These are phyloP conservation scores for Sphagnurus paluster DNA, from an alignment of 1,284 basidiomycete species.

Conservation along the genomic window DNA sequence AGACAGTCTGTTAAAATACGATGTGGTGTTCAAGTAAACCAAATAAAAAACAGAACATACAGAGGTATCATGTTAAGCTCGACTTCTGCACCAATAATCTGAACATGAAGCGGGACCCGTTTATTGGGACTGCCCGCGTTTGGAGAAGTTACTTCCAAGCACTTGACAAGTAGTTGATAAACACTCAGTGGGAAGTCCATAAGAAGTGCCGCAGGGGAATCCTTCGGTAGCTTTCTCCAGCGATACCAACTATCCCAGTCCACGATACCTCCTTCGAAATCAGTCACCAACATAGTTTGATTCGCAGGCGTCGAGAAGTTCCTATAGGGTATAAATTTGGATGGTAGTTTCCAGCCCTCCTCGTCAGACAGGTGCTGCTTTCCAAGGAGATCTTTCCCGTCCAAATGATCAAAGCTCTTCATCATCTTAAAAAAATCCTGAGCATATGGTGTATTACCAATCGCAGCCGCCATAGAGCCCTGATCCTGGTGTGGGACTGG, in stretches of 20 bases:
- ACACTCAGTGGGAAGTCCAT: conserved; percentile 40
- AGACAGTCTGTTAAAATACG: neutral
- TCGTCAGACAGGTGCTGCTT: conserved; percentile 30
- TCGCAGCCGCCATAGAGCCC: conserved; percentile 9
- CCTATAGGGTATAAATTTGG: conserved; percentile 32
- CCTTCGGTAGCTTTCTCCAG: conserved; percentile 38
- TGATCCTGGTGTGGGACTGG: conserved; percentile 28
- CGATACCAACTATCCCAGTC: conserved; percentile 41
- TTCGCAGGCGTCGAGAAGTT: conserved; percentile 28
- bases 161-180: conserved; percentile 36
- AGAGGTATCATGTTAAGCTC: conserved; percentile 45
- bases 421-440: conserved; percentile 24
- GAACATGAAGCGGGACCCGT: conserved; percentile 31
- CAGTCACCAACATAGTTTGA: conserved; percentile 23
- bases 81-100: conserved; percentile 39
- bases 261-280: conserved; percentile 22
- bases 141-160: conserved; percentile 31
- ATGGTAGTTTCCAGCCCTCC: conserved; percentile 38
- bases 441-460: neutral
- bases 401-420: conserved; percentile 15
- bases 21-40: conserved; percentile 1
- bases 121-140: conserved; percentile 19
- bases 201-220: conserved; percentile 41
- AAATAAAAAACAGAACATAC: conserved; percentile 33
- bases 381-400: conserved; percentile 32